Percentiles rank a stretch among this genome's conserved stretches.
phyloP scores from a whole-genome alignment of 768 basidiomycete species.

The Tubosaeta brunneosetosa region DNA sequence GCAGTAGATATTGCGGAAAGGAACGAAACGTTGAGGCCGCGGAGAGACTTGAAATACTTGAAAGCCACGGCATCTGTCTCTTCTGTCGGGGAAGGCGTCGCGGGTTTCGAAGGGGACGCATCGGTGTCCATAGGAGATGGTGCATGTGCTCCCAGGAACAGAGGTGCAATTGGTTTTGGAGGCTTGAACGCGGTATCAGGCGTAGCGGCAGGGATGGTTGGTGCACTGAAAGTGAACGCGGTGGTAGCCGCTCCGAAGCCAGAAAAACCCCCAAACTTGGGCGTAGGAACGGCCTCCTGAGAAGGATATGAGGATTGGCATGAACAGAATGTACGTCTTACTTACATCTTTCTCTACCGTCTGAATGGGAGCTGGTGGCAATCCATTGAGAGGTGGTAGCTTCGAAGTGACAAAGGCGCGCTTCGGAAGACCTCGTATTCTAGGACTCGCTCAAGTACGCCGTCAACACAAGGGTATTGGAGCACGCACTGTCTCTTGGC shows the following conservation, averaged over 20 bases:
- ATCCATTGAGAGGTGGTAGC: constrained; percentile 21
- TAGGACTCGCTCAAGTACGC: constrained; percentile 26
- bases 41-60: constrained; percentile 64
- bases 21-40: constrained; percentile 69
- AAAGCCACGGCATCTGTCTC: constrained; percentile 33
- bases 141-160: constrained; percentile 1
- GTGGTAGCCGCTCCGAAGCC: constrained; percentile 44
- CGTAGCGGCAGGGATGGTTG: constrained; percentile 10
- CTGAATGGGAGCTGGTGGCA: constrained; percentile 22
- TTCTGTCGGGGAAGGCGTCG: constrained; percentile 19
- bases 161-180: constrained; percentile 20
- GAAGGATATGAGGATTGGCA: constrained; percentile 13
- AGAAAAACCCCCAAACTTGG: constrained; percentile 49
- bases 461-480: neutral
- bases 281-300: constrained; percentile 27
- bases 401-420: constrained; percentile 30
- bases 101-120: constrained; percentile 10
- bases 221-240: constrained; percentile 38
- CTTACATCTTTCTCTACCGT: constrained; percentile 23
- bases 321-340: constrained; percentile 14
- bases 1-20: constrained; percentile 53
- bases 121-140: constrained; percentile 27
- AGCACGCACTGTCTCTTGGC: constrained; percentile 53
- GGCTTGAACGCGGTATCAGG: constrained; percentile 10
- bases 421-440: constrained; percentile 65